A percentile compares a stretch with the other conserved stretches of the same genome.
phyloP scores from a whole-genome alignment of 208 protist genomes.

The Hexamita inflata region DNA sequence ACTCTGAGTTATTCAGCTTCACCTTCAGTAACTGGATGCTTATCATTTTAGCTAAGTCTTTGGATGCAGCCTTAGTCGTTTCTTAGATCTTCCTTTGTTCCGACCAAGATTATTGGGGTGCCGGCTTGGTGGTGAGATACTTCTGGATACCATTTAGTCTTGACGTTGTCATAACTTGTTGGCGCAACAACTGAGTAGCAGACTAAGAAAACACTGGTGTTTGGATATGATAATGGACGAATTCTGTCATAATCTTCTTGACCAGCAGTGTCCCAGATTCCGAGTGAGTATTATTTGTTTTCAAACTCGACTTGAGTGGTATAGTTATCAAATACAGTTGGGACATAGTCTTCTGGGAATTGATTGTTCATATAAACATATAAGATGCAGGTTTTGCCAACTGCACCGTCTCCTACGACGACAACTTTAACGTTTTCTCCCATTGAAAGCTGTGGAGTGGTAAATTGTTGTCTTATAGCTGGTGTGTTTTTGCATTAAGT shows the following conservation, averaged over 20 bases:
- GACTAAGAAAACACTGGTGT: slow-evolving; percentile 55
- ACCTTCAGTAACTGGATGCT: slow-evolving; percentile 42
- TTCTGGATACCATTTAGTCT: slow-evolving; percentile 46
- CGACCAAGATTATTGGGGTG: slow-evolving; percentile 51
- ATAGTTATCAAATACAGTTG: slow-evolving; percentile 49
- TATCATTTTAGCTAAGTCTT: slow-evolving; percentile 43
- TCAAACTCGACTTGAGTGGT: slow-evolving; percentile 30
- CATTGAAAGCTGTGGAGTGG: no score
- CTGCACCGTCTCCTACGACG: slow-evolving; percentile 43
- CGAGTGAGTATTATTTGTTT: neutral
- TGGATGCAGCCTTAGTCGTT: slow-evolving; percentile 39
- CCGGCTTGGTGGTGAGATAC: slow-evolving; percentile 32
- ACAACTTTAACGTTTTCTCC: slow-evolving; percentile 30
- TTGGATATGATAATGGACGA: slow-evolving; percentile 51
- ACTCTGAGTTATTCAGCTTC: slow-evolving; percentile 49
- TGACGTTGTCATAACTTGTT: slow-evolving; percentile 58
- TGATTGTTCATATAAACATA: slow-evolving; percentile 33
- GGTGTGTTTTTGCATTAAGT: no score
- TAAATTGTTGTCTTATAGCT: no score
- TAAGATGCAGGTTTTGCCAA: slow-evolving; percentile 42
- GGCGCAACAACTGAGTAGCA: slow-evolving; percentile 59
- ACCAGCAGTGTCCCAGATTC: slow-evolving; percentile 46
- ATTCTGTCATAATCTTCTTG: slow-evolving; percentile 54
- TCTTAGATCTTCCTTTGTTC: slow-evolving; percentile 52
- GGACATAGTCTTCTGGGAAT: slow-evolving; percentile 38